Conservation (phyloP, 1,284 basidiomycete genomes). For the Heterobasidion annosum region DNA sequence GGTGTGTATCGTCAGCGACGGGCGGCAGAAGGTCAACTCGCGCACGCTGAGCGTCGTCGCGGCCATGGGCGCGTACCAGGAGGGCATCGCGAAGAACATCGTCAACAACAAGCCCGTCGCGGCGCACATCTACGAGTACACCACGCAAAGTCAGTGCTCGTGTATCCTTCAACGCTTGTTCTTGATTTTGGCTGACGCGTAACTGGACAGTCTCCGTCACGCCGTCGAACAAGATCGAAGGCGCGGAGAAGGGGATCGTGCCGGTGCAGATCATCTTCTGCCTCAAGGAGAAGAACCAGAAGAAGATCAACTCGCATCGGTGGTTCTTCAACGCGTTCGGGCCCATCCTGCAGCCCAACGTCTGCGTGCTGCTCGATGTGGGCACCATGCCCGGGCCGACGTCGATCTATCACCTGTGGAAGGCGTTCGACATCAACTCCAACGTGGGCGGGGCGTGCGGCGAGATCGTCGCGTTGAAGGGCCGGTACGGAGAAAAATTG, state of each 20-base stretch:
- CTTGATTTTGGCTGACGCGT: slow-evolving; percentile 9
- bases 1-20: slow-evolving; percentile 93
- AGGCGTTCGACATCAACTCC: slow-evolving; percentile 88
- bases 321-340: slow-evolving; percentile 96
- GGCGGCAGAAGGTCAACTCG: slow-evolving; percentile 87
- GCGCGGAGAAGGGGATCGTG: slow-evolving; percentile 88
- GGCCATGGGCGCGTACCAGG: slow-evolving; percentile 72
- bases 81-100: slow-evolving; percentile 83
- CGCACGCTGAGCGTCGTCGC: slow-evolving; percentile 91
- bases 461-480: slow-evolving; percentile 91
- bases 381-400: slow-evolving; percentile 84
- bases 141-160: slow-evolving; percentile 33
- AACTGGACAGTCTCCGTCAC: not conserved
- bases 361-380: slow-evolving; percentile 87
- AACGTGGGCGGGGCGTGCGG: slow-evolving; percentile 94
- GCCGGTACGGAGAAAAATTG: slow-evolving; percentile 74
- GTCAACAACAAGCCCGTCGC: slow-evolving; percentile 86
- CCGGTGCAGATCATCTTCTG: slow-evolving; percentile 90
- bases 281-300: slow-evolving; percentile 92
- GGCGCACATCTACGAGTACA: slow-evolving; percentile 95
- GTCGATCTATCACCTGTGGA: slow-evolving; percentile 91
- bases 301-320: slow-evolving; percentile 93
- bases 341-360: slow-evolving; percentile 72
- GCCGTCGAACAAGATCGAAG: slow-evolving; percentile 4
- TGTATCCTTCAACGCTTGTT: slow-evolving; percentile 72